Evolutionary conservation across 2,329 filamentous ascomycete genomes (phyloP).

Genomic region (Alternaria hordeiaustralica): DNA sequence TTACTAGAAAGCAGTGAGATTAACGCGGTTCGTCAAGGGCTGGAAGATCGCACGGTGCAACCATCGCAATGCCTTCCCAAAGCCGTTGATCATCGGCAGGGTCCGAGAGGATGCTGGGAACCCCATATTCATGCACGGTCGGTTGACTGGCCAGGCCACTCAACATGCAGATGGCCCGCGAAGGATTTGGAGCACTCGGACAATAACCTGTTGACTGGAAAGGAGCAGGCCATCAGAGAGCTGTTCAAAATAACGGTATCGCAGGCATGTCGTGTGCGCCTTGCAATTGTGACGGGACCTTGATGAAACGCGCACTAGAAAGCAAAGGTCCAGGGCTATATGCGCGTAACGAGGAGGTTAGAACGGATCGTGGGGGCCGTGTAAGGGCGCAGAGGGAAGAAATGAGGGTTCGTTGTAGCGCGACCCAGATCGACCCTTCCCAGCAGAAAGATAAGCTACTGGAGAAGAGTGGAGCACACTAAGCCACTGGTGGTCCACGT

Average conservation of each 20-base stretch:
- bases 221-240: neutral
- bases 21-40: conserved; percentile 2
- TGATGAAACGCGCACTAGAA: conserved; percentile 6
- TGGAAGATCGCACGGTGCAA: neutral
- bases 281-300: neutral
- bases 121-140: conserved; percentile 11
- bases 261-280: neutral
- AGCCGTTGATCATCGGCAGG: conserved; percentile 16
- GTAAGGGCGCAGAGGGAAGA: conserved; percentile 15
- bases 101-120: conserved; percentile 1
- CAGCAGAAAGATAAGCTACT: conserved; percentile 21
- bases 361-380: conserved; percentile 17
- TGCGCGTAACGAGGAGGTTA: conserved; percentile 1
- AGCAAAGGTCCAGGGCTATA: neutral
- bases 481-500: conserved; percentile 5
- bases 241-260: neutral
- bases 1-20: neutral
- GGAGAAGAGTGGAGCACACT: conserved; percentile 16
- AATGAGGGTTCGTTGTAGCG: conserved; percentile 22
- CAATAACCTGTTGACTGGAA: neutral
- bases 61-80: conserved; percentile 16
- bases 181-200: neutral
- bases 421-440: conserved; percentile 20
- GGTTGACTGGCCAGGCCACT: neutral
- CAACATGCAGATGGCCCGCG: neutral